These are phyloP conservation scores for Tulasnella sp. DNA, from an alignment of 768 basidiomycete species.

Conservation along the genomic window DNA sequence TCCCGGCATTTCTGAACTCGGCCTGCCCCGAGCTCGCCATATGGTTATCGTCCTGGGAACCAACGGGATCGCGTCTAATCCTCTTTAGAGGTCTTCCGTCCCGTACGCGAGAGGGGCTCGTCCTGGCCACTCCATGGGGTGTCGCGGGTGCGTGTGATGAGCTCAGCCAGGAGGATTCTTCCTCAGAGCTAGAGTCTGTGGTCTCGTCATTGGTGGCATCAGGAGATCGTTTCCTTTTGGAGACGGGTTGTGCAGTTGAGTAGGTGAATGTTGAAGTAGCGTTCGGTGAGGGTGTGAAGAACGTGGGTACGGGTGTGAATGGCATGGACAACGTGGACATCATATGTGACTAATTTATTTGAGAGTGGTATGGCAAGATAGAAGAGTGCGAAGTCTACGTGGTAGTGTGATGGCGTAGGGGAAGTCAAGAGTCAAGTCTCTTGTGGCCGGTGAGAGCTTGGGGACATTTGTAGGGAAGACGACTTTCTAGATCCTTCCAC, in stretches of 20 bases:
- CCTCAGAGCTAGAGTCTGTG: slow-evolving; percentile 6
- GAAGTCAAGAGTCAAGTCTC: too few species aligned
- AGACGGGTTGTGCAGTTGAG: neutral
- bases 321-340: slow-evolving; percentile 12
- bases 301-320: slow-evolving; percentile 1
- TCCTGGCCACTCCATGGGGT: neutral
- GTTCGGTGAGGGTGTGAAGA: neutral
- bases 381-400: too few species aligned
- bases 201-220: neutral
- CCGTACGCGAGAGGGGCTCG: neutral
- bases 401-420: too few species aligned
- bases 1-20: neutral
- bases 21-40: slow-evolving; percentile 4
- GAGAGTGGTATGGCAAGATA: too few species aligned
- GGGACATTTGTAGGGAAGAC: neutral
- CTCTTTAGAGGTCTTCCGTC: neutral
- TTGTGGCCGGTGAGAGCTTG: neutral
- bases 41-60: neutral
- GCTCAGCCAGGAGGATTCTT: neutral
- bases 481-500: too few species aligned
- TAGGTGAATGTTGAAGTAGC: neutral
- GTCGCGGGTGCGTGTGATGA: neutral
- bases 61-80: neutral
- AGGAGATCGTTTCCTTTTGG: neutral
- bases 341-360: too few species aligned